These are phyloP conservation scores for Cymodocea nodosa DNA, from an alignment of 116 monocot species.

Conservation along the genomic window DNA sequence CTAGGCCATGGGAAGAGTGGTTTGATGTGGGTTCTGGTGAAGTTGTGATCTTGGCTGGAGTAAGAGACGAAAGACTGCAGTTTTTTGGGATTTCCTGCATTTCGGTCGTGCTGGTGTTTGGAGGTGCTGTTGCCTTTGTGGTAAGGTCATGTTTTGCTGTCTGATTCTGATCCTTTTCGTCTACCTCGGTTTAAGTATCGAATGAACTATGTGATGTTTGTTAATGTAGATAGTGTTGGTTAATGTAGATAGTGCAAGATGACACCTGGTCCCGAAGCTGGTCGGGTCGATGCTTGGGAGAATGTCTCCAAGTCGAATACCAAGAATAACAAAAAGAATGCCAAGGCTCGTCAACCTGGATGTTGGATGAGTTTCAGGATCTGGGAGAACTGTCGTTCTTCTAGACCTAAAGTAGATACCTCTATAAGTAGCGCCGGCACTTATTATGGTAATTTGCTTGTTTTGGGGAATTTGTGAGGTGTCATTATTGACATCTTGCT, in stretches of 20 bases:
- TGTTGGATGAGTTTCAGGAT: conserved; percentile 58
- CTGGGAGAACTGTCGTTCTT: conserved; percentile 46
- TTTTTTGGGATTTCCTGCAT: too few relatives aligned
- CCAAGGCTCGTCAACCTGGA: conserved; percentile 16
- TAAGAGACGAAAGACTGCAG: too few relatives aligned
- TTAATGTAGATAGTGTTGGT: background rate
- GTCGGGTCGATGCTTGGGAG: background rate
- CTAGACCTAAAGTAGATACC: conserved; percentile 69
- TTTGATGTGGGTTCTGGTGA: background rate
- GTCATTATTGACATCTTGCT: background rate
- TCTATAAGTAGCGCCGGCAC: conserved; percentile 60
- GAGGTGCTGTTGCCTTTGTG: background rate
- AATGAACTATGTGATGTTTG: background rate
- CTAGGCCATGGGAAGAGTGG: too few relatives aligned
- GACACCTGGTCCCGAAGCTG: background rate
- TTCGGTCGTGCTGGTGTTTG: too few relatives aligned
- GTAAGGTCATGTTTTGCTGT: background rate
- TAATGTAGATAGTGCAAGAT: too few relatives aligned
- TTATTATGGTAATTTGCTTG: conserved; percentile 33
- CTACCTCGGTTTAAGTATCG: background rate
- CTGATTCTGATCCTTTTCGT: background rate
- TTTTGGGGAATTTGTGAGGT: too few relatives aligned
- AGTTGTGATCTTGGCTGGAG: background rate
- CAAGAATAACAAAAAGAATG: too few relatives aligned
- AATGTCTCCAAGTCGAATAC: background rate